Evolutionary conservation across 495 filamentous ascomycete species (phyloP), one percentile per base, ranked within the genome.

Genomic region (Penicillium riverlandense): DNA sequence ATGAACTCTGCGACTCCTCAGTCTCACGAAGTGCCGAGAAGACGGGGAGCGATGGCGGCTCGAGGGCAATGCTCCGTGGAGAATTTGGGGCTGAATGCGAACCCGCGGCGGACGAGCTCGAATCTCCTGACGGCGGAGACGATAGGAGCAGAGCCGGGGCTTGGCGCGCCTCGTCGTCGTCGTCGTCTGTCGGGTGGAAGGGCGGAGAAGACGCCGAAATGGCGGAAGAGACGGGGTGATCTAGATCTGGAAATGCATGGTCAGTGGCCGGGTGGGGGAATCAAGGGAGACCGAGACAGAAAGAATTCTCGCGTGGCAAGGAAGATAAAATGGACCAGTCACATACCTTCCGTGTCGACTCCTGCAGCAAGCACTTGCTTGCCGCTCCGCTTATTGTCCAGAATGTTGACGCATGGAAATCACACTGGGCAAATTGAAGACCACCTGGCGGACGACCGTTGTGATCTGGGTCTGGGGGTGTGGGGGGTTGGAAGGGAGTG

Each of bases 311-410:
- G 53, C 56, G 56, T 54, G 49, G 50, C 32, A 48, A 45, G 43
- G 52, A 42, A 42, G 47, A 46, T 11, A 13, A 43, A 31, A 37
- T 38, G 43, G 28, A 8, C 28, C 37, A 52, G n/a, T 49, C 45
- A 69, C 70, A 43, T 49, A 72, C 69, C 65, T 70, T 72, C 70
- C 70, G 69, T 71, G 59, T 71, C 67, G 69, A 66, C 65, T 67
- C 58, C 65, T 67, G 69, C 69, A 74, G 70, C 70, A 74, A 74
- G 70, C 70, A 68, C 61, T 65, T 66, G 70, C 70, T 74, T 74
- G 70, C 70, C 66, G 70, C 70, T 68, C 65, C 63, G 57, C 55
- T 69, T 73, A 73, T 66, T 49, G 63, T 67, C 70, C 63, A 69
- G 61, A 74, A 74, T 74, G 59, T 61, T 69, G 68, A 71, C 66